These are phyloP conservation scores for Schizosaccharomyces japonicus DNA, from an alignment of 805 yeast genomes.

Conservation along the genomic window DNA sequence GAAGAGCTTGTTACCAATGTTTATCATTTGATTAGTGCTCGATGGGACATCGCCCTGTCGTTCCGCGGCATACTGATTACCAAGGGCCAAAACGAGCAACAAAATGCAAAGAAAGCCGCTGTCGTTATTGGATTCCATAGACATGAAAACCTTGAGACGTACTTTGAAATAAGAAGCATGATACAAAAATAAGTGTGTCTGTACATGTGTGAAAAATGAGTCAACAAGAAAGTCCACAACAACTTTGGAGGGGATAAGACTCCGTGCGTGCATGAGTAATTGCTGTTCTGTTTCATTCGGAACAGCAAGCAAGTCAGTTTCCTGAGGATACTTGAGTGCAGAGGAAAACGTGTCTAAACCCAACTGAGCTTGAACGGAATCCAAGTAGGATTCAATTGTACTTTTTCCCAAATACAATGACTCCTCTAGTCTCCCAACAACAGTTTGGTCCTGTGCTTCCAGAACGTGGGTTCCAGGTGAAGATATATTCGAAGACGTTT, in stretches of 20 bases:
- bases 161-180: background rate
- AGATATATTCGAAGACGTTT: no score
- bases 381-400: background rate
- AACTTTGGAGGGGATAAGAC: background rate
- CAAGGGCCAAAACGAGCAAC: conserved; percentile 2
- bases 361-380: background rate
- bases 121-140: background rate
- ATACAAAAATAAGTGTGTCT: background rate
- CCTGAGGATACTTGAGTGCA: background rate
- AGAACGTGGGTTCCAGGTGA: no score
- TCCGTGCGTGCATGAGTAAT: background rate
- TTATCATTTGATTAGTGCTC: background rate
- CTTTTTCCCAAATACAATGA: background rate
- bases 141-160: background rate
- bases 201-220: background rate
- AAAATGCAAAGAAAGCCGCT: background rate
- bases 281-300: background rate
- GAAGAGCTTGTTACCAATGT: background rate
- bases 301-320: no score
- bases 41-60: background rate
- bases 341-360: background rate
- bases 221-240: background rate
- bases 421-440: background rate
- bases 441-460: background rate
- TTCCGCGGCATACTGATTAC: background rate